A percentile compares a stretch with the other conserved stretches of the same genome.
Evolutionary conservation across 140 eudicot species (phyloP).

Genomic region (Senecio squalidus): DNA sequence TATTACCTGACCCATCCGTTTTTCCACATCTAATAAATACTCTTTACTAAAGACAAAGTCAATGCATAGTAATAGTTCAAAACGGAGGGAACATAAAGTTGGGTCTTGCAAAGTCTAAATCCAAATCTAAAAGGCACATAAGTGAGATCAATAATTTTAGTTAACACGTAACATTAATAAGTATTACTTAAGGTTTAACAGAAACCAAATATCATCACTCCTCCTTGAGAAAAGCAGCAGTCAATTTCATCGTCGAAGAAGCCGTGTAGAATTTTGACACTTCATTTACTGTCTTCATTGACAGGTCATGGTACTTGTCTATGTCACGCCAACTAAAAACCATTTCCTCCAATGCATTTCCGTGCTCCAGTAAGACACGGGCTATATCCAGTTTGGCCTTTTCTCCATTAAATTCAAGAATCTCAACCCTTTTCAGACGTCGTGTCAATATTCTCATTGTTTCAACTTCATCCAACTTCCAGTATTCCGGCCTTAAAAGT

Average conservation of each 20-base stretch:
- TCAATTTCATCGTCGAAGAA: background rate
- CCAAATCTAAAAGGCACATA: background rate
- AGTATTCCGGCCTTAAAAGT: background rate
- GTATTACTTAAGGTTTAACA: background rate
- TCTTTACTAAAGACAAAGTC: background rate
- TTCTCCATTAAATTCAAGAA: background rate
- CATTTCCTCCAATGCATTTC: background rate
- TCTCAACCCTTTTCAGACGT: background rate
- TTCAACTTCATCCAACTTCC: background rate
- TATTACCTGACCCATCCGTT: background rate
- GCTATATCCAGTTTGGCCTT: background rate
- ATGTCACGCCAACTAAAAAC: background rate
- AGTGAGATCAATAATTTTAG: background rate
- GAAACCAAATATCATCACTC: background rate
- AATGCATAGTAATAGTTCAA: background rate
- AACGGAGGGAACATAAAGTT: background rate
- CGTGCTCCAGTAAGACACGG: background rate
- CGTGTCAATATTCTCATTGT: background rate
- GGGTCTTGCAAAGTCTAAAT: background rate
- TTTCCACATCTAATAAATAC: background rate
- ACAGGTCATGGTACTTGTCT: background rate
- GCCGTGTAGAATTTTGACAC: background rate
- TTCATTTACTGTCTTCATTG: background rate
- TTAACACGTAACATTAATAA: background rate
- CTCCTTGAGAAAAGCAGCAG: background rate